phyloP scores from a whole-genome alignment of 2,329 filamentous ascomycete species.

The Fusarium nematophilum region DNA sequence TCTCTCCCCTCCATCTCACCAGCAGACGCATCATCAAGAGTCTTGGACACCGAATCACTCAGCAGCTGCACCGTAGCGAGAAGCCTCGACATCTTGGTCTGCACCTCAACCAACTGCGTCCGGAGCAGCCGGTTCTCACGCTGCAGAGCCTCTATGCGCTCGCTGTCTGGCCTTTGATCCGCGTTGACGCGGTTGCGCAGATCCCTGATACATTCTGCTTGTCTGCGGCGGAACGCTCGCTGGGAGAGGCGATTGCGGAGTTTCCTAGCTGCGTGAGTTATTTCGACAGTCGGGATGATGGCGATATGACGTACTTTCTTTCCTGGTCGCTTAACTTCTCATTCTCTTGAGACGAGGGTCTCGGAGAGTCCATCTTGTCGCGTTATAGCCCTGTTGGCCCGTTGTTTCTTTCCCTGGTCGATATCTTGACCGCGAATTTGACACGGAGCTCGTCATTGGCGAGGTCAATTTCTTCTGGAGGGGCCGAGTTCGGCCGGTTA shows the following conservation, averaged over 20 bases:
- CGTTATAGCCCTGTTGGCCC: not conserved
- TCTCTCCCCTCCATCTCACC: not conserved
- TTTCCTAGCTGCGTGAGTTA: slow-evolving; percentile 33
- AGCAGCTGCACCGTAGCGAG: slow-evolving; percentile 41
- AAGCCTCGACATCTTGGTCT: slow-evolving; percentile 40
- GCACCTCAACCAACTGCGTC: slow-evolving; percentile 45
- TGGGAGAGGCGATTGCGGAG: slow-evolving; percentile 48
- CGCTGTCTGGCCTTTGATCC: slow-evolving; percentile 37
- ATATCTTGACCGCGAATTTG: not conserved
- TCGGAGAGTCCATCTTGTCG: slow-evolving; percentile 16
- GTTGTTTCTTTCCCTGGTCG: slow-evolving; percentile 7
- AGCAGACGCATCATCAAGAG: slow-evolving; percentile 32
- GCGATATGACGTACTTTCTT: slow-evolving; percentile 12
- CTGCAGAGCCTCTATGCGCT: slow-evolving; percentile 39
- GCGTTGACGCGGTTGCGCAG: slow-evolving; percentile 38
- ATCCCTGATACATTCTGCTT: slow-evolving; percentile 45
- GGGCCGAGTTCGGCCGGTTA: slow-evolving; percentile 2
- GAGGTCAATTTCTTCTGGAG: not conserved
- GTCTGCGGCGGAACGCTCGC: slow-evolving; percentile 47
- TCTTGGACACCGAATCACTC: slow-evolving; percentile 39
- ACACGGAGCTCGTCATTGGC: slow-evolving; percentile 4
- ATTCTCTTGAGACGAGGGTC: not conserved
- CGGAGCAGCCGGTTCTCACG: slow-evolving; percentile 42
- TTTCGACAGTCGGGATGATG: not conserved
- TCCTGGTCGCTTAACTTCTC: slow-evolving; percentile 22